Evolutionary conservation across 169 alveolate species (phyloP).

Genomic region (Plasmodium coatneyi): DNA sequence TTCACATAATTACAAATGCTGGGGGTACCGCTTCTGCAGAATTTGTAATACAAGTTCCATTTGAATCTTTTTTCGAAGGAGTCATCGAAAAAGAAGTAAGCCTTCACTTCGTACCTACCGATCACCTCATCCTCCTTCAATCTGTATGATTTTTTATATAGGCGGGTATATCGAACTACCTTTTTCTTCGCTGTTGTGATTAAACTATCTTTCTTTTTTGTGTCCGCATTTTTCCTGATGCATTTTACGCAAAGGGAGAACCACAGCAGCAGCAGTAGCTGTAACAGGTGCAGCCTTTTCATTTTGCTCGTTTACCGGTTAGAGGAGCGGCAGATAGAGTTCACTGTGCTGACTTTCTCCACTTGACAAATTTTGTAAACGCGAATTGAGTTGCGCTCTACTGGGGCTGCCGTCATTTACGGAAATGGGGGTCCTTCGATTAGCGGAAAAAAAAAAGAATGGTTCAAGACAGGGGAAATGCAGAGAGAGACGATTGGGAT

Average conservation of each 20-base stretch:
- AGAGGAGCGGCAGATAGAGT: background rate
- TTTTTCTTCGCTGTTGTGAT: background rate
- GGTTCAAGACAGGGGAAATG: background rate
- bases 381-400: background rate
- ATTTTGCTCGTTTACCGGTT: background rate
- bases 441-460: too few species aligned
- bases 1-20: background rate
- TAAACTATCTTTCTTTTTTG: background rate
- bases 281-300: background rate
- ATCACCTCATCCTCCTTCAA: slow-evolving; percentile 9
- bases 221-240: background rate
- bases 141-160: slow-evolving; percentile 2
- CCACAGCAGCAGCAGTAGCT: background rate
- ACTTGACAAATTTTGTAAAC: background rate
- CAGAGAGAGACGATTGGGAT: background rate
- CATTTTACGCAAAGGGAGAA: background rate
- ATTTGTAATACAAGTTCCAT: slow-evolving; percentile 39
- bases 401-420: background rate
- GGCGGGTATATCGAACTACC: background rate
- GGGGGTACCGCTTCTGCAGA: background rate
- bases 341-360: background rate
- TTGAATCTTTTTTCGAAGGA: slow-evolving; percentile 28
- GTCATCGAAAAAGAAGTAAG: slow-evolving; percentile 11
- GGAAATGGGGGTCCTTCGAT: background rate
- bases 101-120: slow-evolving; percentile 28